These are phyloP conservation scores for Ophiocordyceps sinensis DNA, from an alignment of 2,329 filamentous ascomycete species.

Conservation along the genomic window DNA sequence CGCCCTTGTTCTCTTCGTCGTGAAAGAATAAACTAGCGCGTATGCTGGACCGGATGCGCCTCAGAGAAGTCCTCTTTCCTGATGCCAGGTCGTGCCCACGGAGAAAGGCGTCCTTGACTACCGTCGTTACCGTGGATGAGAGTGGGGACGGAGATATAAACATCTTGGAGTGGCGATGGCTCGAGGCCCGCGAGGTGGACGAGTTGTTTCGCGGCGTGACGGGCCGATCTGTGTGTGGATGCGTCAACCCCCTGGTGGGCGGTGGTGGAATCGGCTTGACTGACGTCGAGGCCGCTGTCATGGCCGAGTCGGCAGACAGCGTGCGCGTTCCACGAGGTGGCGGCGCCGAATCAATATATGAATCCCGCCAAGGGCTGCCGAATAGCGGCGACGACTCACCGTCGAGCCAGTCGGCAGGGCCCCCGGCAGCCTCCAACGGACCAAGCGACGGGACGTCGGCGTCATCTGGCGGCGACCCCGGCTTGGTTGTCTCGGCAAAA, in stretches of 20 bases:
- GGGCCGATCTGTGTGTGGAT: conserved; percentile 11
- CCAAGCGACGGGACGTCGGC: conserved; percentile 21
- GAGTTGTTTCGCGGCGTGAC: conserved; percentile 14
- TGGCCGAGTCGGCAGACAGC: conserved; percentile 21
- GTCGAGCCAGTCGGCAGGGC: conserved; percentile 17
- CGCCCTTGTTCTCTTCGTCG: conserved; percentile 23
- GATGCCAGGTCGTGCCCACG: conserved; percentile 26
- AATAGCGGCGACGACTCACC: conserved; percentile 24
- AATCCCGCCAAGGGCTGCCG: conserved; percentile 28
- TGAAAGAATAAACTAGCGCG: conserved; percentile 40
- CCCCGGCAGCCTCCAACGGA: conserved; percentile 13
- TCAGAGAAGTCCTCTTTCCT: conserved; percentile 27
- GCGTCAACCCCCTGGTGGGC: conserved; percentile 14
- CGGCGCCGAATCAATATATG: conserved; percentile 14
- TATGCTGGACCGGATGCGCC: conserved; percentile 33
- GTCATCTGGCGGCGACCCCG: conserved; percentile 20
- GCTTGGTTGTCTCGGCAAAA: conserved; percentile 24
- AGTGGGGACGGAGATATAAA: conserved; percentile 46
- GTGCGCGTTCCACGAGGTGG: conserved; percentile 21
- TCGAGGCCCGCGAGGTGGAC: conserved; percentile 14
- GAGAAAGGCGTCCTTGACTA: conserved; percentile 40
- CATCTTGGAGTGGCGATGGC: conserved; percentile 22
- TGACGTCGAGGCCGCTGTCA: conserved; percentile 10
- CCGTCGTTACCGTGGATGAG: conserved; percentile 42
- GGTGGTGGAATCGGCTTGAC: conserved; percentile 16